A percentile compares a stretch with the other conserved stretches of the same genome.
phyloP scores from a whole-genome alignment of 225 moss, liverwort and hornwort genomes.

The Pleurozium schreberi region DNA sequence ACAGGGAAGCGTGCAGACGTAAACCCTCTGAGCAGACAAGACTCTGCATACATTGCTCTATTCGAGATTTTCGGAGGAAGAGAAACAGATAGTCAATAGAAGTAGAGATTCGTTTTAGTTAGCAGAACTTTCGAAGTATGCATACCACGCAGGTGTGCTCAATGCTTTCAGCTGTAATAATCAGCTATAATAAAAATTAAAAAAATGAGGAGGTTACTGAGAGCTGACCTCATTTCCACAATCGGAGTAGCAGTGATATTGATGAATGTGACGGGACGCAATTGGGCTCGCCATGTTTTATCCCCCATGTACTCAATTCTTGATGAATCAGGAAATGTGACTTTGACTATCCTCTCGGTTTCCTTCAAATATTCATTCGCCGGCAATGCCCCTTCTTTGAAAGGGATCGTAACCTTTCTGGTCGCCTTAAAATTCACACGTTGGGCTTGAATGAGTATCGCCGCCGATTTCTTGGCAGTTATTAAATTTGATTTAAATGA shows the following conservation, averaged over 20 bases:
- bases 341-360: constrained; percentile 72
- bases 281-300: constrained; percentile 46
- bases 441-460: constrained; percentile 26
- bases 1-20: not conserved
- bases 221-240: constrained; percentile 53
- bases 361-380: constrained; percentile 70
- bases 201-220: not conserved
- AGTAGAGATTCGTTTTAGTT: not conserved
- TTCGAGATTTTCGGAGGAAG: not conserved
- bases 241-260: constrained; percentile 50
- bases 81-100: not conserved
- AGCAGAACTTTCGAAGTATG: not conserved
- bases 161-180: not conserved
- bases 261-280: constrained; percentile 75
- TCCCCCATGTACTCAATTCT: constrained; percentile 73
- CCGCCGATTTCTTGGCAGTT: not conserved
- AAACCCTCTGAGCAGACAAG: not conserved
- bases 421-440: constrained; percentile 52
- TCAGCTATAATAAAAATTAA: not conserved
- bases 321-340: constrained; percentile 95
- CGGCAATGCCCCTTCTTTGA: constrained; percentile 48
- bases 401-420: constrained; percentile 61
- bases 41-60: not conserved
- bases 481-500: not conserved
- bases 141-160: not conserved